Evolutionary conservation across 306 rosid genomes (phyloP), one percentile per base, ranked within the genome.

Genomic region (Vigna hirtella): DNA sequence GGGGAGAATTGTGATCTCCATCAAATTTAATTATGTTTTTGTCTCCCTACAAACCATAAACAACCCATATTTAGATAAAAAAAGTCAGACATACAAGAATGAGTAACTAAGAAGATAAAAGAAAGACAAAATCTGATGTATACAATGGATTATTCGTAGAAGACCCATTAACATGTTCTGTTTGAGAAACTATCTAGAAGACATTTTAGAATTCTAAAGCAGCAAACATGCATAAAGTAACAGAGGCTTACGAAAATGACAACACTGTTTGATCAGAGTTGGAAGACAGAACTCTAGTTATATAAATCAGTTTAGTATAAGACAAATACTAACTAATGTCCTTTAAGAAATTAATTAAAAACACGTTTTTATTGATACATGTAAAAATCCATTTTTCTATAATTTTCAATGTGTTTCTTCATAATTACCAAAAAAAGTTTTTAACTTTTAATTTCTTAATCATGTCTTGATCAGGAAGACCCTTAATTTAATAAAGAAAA

Each of bases 1-100:
- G 91, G 30, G 97, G 93, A 79, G 99, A 96, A 74, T 96, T 96
- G 92, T 96, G 99, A 83, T 96, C 99, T 66, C 99, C 99, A 62
- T 96, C 99, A 66, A 96, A 96, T 89, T 91, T 93, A 77, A 93
- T 88, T 57, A 93, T 81, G 83, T 85, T 96, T 85, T 89, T 96
- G 83, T 96, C 98, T 74, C 99, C 99, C 99, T 96, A 84, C 82
- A 87, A 73, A 79, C 64, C 69, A 80, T 16, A 49, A 36, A 64
- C n/a, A 72, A 48, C 28, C 34, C 76, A 66, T 57, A 61, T 76
- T 15, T 28, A 59, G 32, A 63, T 77, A 30, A 73, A 55, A 73
- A 66, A 74, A 74, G 70, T 53, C 58, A 40, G 66, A 30, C 38
- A 50, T 43, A 30, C 42, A 32, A 84, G 57, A 43, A 71, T 36